Conservation (phyloP, 305 asterid species). For the Fraxinus sp. region DNA sequence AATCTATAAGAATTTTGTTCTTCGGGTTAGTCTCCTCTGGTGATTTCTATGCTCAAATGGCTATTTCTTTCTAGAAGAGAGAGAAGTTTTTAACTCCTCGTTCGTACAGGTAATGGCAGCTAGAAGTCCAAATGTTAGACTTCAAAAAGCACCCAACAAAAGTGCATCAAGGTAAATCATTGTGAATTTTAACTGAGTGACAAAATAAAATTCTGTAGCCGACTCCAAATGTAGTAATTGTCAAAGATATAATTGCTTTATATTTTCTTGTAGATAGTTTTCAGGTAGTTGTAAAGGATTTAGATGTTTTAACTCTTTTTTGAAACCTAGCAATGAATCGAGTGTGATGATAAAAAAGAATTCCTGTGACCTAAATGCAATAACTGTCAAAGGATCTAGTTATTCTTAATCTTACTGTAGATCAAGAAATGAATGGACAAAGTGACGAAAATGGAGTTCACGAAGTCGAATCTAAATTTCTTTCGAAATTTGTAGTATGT, state of each 20-base stretch:
- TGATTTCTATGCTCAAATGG: not conserved
- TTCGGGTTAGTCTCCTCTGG: constrained; percentile 53
- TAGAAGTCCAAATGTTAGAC: constrained; percentile 80
- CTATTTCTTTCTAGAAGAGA: not conserved
- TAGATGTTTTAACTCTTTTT: not conserved
- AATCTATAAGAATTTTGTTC: constrained; percentile 79
- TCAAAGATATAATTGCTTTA: not conserved
- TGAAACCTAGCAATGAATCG: not conserved
- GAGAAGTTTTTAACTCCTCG: not conserved
- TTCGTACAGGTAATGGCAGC: constrained; percentile 87
- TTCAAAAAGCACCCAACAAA: constrained; percentile 64
- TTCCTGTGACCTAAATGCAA: not conserved
- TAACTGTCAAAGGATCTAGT: not conserved
- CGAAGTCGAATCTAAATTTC: not conserved
- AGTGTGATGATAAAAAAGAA: not conserved
- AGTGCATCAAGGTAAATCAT: constrained; percentile 54
- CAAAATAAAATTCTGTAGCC: not conserved
- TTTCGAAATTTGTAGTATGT: not conserved
- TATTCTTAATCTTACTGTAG: not conserved
- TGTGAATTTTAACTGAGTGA: not conserved
- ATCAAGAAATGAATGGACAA: not conserved
- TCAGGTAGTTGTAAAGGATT: not conserved
- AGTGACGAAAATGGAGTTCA: not conserved
- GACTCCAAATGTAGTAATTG: not conserved
- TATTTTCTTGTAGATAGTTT: not conserved